Evolutionary conservation across 768 basidiomycete species (phyloP).

Genomic region (Mycena rebaudengoi): DNA sequence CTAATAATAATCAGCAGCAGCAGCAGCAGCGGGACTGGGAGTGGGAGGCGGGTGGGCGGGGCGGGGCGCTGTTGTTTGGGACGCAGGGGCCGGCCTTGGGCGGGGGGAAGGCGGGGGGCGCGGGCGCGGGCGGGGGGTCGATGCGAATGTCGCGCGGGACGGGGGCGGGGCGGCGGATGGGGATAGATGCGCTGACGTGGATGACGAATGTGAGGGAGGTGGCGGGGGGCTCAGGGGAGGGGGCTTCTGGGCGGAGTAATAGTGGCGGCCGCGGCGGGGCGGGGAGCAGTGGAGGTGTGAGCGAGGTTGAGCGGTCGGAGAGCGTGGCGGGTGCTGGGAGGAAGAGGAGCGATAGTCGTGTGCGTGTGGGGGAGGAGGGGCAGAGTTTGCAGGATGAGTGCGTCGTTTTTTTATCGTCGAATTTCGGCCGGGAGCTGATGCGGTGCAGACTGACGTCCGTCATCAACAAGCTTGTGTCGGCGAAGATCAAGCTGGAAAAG

Average conservation of each 20-base stretch:
- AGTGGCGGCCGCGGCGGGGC: slow-evolving; percentile 60
- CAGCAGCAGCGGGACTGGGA: too few species aligned
- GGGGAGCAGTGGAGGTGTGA: slow-evolving; percentile 56
- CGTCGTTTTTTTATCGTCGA: slow-evolving; percentile 31
- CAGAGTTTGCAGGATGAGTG: slow-evolving; percentile 76
- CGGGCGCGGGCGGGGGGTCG: slow-evolving; percentile 2
- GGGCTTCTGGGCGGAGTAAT: slow-evolving; percentile 49
- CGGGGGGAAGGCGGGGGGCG: background rate
- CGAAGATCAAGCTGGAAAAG: slow-evolving; percentile 88
- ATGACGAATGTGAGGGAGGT: slow-evolving; percentile 69
- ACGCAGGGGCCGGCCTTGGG: too few species aligned
- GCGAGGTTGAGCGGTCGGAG: slow-evolving; percentile 51
- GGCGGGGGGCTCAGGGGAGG: slow-evolving; percentile 56
- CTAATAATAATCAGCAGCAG: too few species aligned
- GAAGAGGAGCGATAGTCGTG: slow-evolving; percentile 54
- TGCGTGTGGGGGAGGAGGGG: slow-evolving; percentile 43
- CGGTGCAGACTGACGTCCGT: slow-evolving; percentile 75
- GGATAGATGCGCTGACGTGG: slow-evolving; percentile 78
- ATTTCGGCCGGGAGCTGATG: background rate
- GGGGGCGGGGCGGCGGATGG: slow-evolving; percentile 57
- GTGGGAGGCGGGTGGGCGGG: too few species aligned
- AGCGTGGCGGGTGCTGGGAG: slow-evolving; percentile 6
- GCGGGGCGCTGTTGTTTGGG: background rate
- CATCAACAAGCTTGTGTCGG: slow-evolving; percentile 66
- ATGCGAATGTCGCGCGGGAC: slow-evolving; percentile 44